Conservation (phyloP, 495 filamentous ascomycete species). For the Umbilicaria muhlenbergii region DNA sequence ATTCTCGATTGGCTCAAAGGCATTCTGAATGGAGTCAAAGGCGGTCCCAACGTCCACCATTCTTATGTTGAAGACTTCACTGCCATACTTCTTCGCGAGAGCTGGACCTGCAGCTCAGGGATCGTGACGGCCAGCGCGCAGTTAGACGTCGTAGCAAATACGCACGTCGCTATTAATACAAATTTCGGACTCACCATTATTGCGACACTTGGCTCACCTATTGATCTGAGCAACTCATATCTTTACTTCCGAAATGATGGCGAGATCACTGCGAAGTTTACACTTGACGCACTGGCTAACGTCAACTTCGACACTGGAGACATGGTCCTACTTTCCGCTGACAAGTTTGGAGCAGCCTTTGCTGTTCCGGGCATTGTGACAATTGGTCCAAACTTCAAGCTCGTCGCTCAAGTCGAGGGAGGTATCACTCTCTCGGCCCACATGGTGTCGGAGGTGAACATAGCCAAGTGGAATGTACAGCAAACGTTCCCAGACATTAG, state of each 20-base stretch:
- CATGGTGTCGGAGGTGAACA: slow-evolving; percentile 5
- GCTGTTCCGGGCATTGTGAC: slow-evolving; percentile 20
- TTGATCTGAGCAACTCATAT: slow-evolving; percentile 14
- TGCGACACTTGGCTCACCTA: slow-evolving; percentile 1
- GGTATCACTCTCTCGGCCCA: slow-evolving; percentile 6
- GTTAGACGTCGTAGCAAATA: no score
- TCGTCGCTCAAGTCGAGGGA: slow-evolving; percentile 13
- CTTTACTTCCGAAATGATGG: slow-evolving; percentile 18
- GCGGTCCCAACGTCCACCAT: slow-evolving; percentile 8
- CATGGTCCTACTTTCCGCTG: slow-evolving; percentile 1
- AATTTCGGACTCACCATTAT: slow-evolving; percentile 18
- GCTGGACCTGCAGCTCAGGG: neutral
- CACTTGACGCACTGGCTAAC: slow-evolving; percentile 10
- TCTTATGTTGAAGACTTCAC: neutral
- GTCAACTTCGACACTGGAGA: slow-evolving; percentile 6
- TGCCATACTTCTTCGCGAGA: slow-evolving; percentile 10
- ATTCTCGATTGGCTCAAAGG: neutral
- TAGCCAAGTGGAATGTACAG: slow-evolving; percentile 12
- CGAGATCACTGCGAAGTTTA: slow-evolving; percentile 11
- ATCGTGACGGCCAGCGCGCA: no score
- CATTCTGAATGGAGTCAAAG: neutral
- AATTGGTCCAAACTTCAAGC: slow-evolving; percentile 18
- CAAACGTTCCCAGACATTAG: no score
- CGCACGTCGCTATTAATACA: slow-evolving; percentile 8
- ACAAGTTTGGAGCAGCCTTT: slow-evolving; percentile 16